Evolutionary conservation across 2,329 filamentous ascomycete species (phyloP), one percentile per base, ranked within the genome.

Genomic region (Cytospora piceae): DNA sequence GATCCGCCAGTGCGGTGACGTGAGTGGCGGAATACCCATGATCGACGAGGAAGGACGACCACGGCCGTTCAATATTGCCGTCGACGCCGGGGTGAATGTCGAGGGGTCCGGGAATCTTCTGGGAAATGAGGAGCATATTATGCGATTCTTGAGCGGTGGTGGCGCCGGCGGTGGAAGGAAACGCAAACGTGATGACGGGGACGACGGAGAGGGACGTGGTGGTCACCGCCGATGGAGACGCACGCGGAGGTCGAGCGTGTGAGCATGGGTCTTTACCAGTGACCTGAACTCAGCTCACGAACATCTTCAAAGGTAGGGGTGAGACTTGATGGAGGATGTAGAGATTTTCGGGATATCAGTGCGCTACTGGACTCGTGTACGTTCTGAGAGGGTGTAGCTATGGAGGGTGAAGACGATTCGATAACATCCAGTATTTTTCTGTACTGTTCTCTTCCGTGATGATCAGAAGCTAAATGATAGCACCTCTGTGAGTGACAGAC

Each of bases 11-110:
- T 78, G 78, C 67, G 78, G 78, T 70, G 77, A 75, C 8, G 31
- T 56, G 57, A 71, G 72, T 31, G 76, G 75, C 34, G 79, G 77
- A 12, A 75, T 82, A 17, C 80, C 80, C 46, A 81, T 83, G 81
- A 77, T 81, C 51, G 78, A 82, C 61, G 77, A 79, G 61, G 74
- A 81, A 14, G 80, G 81, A 20, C 74, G 74, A 27, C 77, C 78
- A 6, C 72, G 81, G 15, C 78, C 79, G 1, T 70, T 83, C 52
- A 73, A 72, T 29, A 75, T 83, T 37, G 73, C 78, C 31, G 76
- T 86, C 15, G 78, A 80, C 27, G 80, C 83, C 2, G 79, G 81
- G 20, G 69, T 84, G 24, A 77, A 74, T 11, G 75, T 84, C 20
- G 74, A 79, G 46, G 82, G 83, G 0, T 69, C 73, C 2, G 74